These are phyloP conservation scores for Nicotiana otophora DNA, from an alignment of 257 asterid genomes.

Conservation along the genomic window DNA sequence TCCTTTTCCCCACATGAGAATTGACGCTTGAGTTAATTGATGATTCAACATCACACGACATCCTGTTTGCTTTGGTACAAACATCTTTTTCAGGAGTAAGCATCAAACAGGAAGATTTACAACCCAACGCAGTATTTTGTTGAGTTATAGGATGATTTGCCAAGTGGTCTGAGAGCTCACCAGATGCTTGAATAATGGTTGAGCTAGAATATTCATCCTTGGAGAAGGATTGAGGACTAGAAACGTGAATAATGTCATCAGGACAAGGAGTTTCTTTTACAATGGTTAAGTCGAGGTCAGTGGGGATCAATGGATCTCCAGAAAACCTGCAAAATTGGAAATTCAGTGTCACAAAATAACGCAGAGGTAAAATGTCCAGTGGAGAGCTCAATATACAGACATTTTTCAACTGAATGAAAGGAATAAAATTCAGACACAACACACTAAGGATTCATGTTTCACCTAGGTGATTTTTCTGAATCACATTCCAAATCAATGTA, in stretches of 20 bases:
- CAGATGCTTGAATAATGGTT: slow-evolving; percentile 20
- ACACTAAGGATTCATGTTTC: slow-evolving; percentile 12
- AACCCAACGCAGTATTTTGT: slow-evolving; percentile 27
- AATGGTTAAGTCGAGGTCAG: slow-evolving; percentile 47
- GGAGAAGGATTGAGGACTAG: slow-evolving; percentile 32
- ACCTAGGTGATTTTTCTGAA: slow-evolving; percentile 53
- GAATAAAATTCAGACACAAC: background rate
- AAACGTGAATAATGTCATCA: slow-evolving; percentile 20
- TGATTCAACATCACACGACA: slow-evolving; percentile 47
- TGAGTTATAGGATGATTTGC: slow-evolving; percentile 27
- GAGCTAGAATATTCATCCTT: slow-evolving; percentile 36
- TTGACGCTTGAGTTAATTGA: slow-evolving; percentile 56
- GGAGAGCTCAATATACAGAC: background rate
- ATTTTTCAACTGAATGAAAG: background rate
- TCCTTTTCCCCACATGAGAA: slow-evolving; percentile 55
- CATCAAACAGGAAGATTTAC: slow-evolving; percentile 25
- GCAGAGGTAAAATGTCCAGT: background rate
- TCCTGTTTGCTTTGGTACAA: slow-evolving; percentile 27
- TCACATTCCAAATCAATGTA: slow-evolving; percentile 60
- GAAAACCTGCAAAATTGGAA: slow-evolving; percentile 44
- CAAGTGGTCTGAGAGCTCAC: slow-evolving; percentile 29
- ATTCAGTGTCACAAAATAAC: slow-evolving; percentile 11
- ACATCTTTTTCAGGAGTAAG: slow-evolving; percentile 47
- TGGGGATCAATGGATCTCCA: slow-evolving; percentile 26
- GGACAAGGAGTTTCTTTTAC: slow-evolving; percentile 62